A percentile compares a stretch with the other conserved stretches of the same genome.
Conservation (phyloP, 371 early-diverging fungal species). For the Quaeritorhiza haematococci region DNA sequence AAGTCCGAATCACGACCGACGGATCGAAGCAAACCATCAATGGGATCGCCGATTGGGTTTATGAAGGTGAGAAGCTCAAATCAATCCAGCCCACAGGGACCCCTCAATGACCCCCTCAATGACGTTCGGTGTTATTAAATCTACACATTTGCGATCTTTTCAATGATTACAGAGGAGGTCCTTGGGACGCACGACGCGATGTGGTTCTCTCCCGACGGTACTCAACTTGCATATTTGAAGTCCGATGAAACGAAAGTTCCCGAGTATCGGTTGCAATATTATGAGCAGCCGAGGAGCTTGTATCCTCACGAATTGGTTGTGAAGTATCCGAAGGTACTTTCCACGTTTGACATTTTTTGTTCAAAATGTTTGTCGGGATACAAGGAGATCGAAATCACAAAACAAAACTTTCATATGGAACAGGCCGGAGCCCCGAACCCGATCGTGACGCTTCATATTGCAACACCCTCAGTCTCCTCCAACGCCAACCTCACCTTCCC, state of each 20-base stretch:
- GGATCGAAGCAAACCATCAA: conserved; percentile 82
- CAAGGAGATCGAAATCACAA: conserved; percentile 1
- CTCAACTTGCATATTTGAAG: conserved; percentile 73
- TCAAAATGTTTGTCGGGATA: background rate
- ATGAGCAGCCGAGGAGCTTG: conserved; percentile 21
- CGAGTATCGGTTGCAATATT: conserved; percentile 67
- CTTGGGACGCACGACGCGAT: conserved; percentile 59
- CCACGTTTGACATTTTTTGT: background rate
- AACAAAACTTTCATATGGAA: conserved; percentile 2
- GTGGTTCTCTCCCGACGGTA: conserved; percentile 90
- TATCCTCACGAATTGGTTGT: conserved; percentile 72
- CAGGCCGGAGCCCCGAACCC: conserved; percentile 83
- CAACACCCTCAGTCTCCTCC: too few relatives aligned
- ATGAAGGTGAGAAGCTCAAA: conserved; percentile 55
- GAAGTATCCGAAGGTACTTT: conserved; percentile 77
- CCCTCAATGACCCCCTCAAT: background rate
- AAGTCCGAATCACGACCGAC: conserved; percentile 75
- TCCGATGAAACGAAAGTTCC: conserved; percentile 83
- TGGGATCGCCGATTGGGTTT: conserved; percentile 96
- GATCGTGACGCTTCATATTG: conserved; percentile 66
- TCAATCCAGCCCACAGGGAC: background rate
- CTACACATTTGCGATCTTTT: conserved; percentile 1
- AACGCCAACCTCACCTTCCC: conserved; percentile 11
- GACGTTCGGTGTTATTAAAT: background rate
- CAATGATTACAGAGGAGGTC: conserved; percentile 67